Base-by-base conservation (phyloP, 1,284 basidiomycete species). In the Phellinidium pouzarii region DNA sequence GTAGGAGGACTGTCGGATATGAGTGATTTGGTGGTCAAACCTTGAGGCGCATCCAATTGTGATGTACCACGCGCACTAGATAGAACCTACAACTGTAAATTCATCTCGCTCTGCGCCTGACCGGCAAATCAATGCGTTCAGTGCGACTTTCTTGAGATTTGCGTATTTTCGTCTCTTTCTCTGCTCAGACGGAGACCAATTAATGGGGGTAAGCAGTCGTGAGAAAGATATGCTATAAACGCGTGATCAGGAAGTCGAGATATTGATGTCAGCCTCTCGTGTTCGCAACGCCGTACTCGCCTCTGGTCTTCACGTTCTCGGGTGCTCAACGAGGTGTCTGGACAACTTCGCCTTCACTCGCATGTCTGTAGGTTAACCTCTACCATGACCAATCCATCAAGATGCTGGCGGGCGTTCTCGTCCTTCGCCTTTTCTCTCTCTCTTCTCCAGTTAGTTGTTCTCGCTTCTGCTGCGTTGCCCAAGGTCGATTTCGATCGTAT, bases 401-500 rank as follows among this genome's bases (percentile, higher is more conserved):
- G 34, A 57, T 52, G 51, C 37, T 41, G 31, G 23, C 43, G 45
- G 26, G 46, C 41, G 34, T n/a, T 47, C 54, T 63, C 64, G 58
- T 31, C 50, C 31, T 44, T 50, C 25, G 50, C 50, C 45, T 40
- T 66, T 52, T 54, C 53, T 44, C 38, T 55, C 48, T 48, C 45
- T 48, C 48, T 67, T 48, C 46, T 69, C 53, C 45, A 62, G 37
- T 58, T 68, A 54, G 55, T 65, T 34, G 58, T 67, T 66, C 59
- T 66, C 64, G 80, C 69, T 53, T 69, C 72, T 57, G 82, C 86
- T 11, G 70, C 79, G 47, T 69, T 88, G 44, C 92, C 92, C 31
- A 76, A 81, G 62, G 82, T 96, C 69, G 91, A 96, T 71, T 95
- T 91, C 67, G 76, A 86, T 63, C 84, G 87, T 56, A 94, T 95